phyloP scores from a whole-genome alignment of 257 asterid species.

The Solanum neorickii region DNA sequence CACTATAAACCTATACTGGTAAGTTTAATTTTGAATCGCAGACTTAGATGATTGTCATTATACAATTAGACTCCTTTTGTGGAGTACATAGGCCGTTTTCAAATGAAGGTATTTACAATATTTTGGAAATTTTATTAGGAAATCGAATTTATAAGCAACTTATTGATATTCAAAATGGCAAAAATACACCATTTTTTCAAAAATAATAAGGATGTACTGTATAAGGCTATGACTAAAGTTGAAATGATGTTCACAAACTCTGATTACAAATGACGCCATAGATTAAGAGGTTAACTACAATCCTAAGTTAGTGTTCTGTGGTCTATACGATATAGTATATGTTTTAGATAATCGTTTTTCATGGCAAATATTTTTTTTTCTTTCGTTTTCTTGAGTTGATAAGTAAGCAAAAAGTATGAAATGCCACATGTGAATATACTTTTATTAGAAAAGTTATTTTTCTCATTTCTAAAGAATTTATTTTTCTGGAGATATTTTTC shows the following conservation, averaged over 20 bases:
- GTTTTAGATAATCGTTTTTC: too few relatives aligned
- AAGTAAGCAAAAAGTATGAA: not conserved
- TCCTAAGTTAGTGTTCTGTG: too few relatives aligned
- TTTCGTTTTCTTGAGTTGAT: not conserved
- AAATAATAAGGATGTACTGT: not conserved
- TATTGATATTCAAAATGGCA: not conserved
- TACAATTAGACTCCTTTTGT: not conserved
- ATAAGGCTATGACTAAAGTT: not conserved
- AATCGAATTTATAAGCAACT: not conserved
- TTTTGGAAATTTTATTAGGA: not conserved
- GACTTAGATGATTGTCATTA: not conserved
- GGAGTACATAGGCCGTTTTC: not conserved
- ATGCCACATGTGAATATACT: too few relatives aligned
- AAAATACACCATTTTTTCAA: not conserved
- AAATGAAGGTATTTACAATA: not conserved
- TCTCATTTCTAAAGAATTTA: not conserved
- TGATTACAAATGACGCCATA: not conserved
- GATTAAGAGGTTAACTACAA: too few relatives aligned
- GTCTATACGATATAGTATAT: too few relatives aligned
- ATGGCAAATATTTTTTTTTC: too few relatives aligned
- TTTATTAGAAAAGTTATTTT: not conserved
- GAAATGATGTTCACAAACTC: not conserved
- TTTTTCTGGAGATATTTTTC: not conserved
- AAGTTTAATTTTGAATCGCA: rapidly evolving
- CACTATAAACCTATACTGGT: not conserved